Conservation (phyloP, 2,329 filamentous ascomycete species). For the Xenoacremonium recifei region DNA sequence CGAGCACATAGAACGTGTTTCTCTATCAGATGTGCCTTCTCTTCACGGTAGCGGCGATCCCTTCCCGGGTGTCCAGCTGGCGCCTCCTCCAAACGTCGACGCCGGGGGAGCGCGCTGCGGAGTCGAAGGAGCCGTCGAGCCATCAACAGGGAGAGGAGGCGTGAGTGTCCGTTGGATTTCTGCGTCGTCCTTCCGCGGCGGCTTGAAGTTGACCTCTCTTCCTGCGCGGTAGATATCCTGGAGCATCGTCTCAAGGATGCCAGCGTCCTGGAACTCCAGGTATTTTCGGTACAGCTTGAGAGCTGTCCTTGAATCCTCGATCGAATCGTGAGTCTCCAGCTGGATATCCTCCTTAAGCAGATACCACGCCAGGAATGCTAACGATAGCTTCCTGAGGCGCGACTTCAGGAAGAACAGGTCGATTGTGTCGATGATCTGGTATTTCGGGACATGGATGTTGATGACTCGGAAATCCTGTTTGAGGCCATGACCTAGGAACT, state of each 20-base stretch:
- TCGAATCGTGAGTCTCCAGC: constrained; percentile 86
- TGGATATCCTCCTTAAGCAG: constrained; percentile 94
- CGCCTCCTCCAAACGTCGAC: constrained; percentile 37
- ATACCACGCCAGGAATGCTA: constrained; percentile 89
- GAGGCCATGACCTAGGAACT: constrained; percentile 90
- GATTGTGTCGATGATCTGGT: constrained; percentile 91
- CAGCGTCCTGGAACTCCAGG: constrained; percentile 82
- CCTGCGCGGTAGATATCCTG: constrained; percentile 74
- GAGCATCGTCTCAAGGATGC: constrained; percentile 78
- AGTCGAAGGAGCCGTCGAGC: constrained; percentile 42
- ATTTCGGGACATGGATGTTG: constrained; percentile 91
- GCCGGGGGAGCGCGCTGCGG: constrained; percentile 40
- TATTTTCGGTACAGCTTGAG: constrained; percentile 87
- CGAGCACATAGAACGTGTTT: too few species aligned
- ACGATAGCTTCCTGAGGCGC: constrained; percentile 80
- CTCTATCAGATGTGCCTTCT: too few species aligned
- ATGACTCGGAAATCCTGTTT: constrained; percentile 97
- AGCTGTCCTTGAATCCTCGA: constrained; percentile 91
- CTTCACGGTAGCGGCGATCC: constrained; percentile 41
- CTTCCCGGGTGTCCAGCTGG: constrained; percentile 47
- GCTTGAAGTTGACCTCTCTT: constrained; percentile 49
- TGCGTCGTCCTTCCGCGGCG: constrained; percentile 46
- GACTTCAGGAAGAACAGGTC: constrained; percentile 83
- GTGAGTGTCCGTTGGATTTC: constrained; percentile 50
- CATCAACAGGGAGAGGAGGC: constrained; percentile 46